phyloP scores from a whole-genome alignment of 2,329 filamentous ascomycete genomes.

The Hypomyces rosellus region DNA sequence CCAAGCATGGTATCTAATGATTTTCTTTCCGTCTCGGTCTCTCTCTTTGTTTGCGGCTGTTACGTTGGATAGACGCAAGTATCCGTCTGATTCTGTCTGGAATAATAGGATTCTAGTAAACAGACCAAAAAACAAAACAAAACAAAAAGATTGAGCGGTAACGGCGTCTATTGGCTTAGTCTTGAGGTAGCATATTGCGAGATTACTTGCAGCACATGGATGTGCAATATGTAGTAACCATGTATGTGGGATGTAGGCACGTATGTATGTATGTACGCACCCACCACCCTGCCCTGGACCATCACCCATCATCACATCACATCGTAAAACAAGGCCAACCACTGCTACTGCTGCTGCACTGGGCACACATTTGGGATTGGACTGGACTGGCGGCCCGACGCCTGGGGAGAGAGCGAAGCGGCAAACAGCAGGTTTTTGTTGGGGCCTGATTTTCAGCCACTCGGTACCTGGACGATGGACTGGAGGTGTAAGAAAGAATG shows the following conservation, averaged over 20 bases:
- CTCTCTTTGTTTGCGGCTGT: conserved; percentile 5
- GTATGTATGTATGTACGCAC: too few relatives aligned
- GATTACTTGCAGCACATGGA: too few relatives aligned
- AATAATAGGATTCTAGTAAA: conserved; percentile 2
- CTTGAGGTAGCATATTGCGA: too few relatives aligned
- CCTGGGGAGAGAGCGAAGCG: conserved; percentile 1
- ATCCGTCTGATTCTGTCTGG: conserved; percentile 1
- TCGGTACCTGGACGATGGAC: conserved; percentile 8
- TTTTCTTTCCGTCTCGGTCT: too few relatives aligned
- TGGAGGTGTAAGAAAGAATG: conserved; percentile 1
- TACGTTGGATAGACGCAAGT: conserved; percentile 4
- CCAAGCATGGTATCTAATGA: too few relatives aligned
- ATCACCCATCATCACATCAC: too few relatives aligned
- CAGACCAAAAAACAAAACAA: too few relatives aligned
- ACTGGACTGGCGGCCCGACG: too few relatives aligned
- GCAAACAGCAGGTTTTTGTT: conserved; percentile 1
- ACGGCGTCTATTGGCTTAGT: conserved; percentile 7
- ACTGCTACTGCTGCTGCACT: conserved; percentile 4
- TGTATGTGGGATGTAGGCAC: too few relatives aligned
- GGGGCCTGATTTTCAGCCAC: conserved; percentile 10
- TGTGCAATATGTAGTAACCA: too few relatives aligned
- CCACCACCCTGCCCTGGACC: too few relatives aligned
- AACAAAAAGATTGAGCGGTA: not conserved
- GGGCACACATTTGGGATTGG: conserved; percentile 3
- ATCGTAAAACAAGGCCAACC: conserved; percentile 1